These are phyloP conservation scores for Conidiobolus coronatus DNA, from an alignment of 371 early-diverging fungal genomes.

Conservation along the genomic window DNA sequence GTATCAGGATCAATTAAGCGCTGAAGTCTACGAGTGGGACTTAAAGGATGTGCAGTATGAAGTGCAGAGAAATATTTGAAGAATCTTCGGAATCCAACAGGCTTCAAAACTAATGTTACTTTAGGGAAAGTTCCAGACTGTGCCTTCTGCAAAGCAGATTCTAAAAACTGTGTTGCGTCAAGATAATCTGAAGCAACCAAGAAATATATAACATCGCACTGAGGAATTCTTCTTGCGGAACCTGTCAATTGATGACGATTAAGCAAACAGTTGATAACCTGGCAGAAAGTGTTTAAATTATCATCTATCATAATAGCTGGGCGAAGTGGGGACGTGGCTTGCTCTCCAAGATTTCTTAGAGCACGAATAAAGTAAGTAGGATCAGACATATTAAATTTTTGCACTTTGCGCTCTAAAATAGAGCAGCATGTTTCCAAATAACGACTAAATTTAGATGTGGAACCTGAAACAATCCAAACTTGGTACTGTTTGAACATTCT, in stretches of 20 bases:
- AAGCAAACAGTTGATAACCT: not conserved
- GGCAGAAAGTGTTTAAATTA: not conserved
- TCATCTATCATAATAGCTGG: not conserved
- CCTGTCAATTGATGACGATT: not conserved
- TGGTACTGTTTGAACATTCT: not conserved
- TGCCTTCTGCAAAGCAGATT: not conserved
- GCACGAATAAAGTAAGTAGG: not conserved
- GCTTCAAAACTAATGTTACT: slow-evolving; percentile 2
- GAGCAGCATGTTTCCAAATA: not conserved
- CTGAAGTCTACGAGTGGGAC: not conserved
- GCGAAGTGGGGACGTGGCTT: not conserved
- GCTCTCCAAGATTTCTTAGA: not conserved
- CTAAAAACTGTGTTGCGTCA: not conserved
- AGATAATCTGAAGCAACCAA: not conserved
- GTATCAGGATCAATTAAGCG: no score
- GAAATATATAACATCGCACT: not conserved
- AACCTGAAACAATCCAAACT: not conserved
- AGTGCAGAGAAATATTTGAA: not conserved
- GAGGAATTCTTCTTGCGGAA: no score
- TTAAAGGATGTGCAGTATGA: not conserved
- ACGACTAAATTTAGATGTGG: not conserved
- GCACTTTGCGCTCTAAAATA: not conserved
- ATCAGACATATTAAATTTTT: not conserved
- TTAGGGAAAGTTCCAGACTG: slow-evolving; percentile 1
- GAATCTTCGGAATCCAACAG: slow-evolving; percentile 3